Conservation (phyloP, 768 basidiomycete genomes). For the Lyophyllum atratum region DNA sequence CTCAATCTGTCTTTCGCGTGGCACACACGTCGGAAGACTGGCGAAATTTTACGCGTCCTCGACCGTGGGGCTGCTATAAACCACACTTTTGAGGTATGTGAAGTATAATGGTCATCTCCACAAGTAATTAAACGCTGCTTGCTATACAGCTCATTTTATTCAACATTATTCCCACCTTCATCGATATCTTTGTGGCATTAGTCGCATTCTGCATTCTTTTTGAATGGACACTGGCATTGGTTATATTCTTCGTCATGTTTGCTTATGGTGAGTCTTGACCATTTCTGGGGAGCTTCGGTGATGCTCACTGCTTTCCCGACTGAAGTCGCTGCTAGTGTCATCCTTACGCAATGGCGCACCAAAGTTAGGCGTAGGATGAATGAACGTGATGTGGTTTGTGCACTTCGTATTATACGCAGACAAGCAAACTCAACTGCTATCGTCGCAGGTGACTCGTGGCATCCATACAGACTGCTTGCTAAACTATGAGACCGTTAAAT, state of each 20-base stretch:
- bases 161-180: slow-evolving; percentile 77
- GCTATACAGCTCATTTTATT: slow-evolving; percentile 72
- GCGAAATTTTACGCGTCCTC: slow-evolving; percentile 80
- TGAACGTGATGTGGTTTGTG: slow-evolving; percentile 74
- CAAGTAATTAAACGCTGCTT: slow-evolving; percentile 1
- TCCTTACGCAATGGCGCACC: slow-evolving; percentile 74
- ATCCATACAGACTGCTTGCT: slow-evolving; percentile 83
- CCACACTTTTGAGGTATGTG: slow-evolving; percentile 65
- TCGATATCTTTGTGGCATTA: slow-evolving; percentile 77
- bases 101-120: neutral
- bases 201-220: slow-evolving; percentile 64
- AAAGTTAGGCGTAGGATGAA: slow-evolving; percentile 78
- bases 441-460: slow-evolving; percentile 64
- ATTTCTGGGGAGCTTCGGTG: neutral
- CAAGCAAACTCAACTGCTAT: neutral
- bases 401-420: neutral
- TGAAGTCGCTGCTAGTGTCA: slow-evolving; percentile 46
- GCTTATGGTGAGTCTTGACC: slow-evolving; percentile 56
- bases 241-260: slow-evolving; percentile 74
- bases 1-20: slow-evolving; percentile 85
- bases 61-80: slow-evolving; percentile 88
- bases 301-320: slow-evolving; percentile 8
- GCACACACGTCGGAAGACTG: slow-evolving; percentile 82
- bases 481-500: slow-evolving; percentile 86
- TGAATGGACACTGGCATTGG: slow-evolving; percentile 65